Evolutionary conservation across 2,329 filamentous ascomycete genomes (phyloP).

Genomic region (Trichoderma cornu-damae): DNA sequence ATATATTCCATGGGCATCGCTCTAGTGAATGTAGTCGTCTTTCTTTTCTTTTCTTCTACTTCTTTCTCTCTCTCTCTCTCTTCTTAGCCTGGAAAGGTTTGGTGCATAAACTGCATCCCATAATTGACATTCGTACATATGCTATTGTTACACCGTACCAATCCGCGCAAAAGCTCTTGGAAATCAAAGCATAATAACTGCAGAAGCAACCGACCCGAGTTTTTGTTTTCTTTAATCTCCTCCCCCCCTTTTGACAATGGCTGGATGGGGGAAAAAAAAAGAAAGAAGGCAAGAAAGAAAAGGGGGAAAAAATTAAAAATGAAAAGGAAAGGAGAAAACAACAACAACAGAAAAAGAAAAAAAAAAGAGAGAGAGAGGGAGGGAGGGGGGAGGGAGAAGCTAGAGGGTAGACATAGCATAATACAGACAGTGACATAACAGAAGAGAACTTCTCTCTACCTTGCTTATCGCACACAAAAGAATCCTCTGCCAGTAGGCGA

Average conservation of each 20-base stretch:
- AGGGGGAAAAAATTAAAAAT: too few relatives aligned
- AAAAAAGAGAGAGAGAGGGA: too few relatives aligned
- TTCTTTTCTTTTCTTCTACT: too few relatives aligned
- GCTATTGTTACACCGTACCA: neutral
- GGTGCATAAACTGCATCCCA: neutral
- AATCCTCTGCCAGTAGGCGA: neutral
- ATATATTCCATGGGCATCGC: too few relatives aligned
- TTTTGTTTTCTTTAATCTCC: constrained; percentile 1
- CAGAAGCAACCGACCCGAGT: neutral
- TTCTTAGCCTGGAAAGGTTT: neutral
- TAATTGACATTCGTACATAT: neutral
- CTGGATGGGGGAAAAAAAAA: too few relatives aligned
- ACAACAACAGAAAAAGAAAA: too few relatives aligned
- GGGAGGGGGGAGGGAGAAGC: too few relatives aligned
- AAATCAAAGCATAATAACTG: neutral
- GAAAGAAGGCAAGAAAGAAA: too few relatives aligned
- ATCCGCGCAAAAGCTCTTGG: neutral
- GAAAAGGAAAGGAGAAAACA: too few relatives aligned
- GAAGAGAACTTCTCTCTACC: neutral
- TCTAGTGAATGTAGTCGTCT: too few relatives aligned
- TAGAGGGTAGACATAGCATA: neutral
- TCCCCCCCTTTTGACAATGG: neutral
- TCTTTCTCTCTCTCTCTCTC: neutral
- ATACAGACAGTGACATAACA: neutral
- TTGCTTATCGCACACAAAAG: neutral